Percentiles rank a stretch among this genome's conserved stretches.
phyloP scores from a whole-genome alignment of 768 basidiomycete species.

The Tulasnella sp. region DNA sequence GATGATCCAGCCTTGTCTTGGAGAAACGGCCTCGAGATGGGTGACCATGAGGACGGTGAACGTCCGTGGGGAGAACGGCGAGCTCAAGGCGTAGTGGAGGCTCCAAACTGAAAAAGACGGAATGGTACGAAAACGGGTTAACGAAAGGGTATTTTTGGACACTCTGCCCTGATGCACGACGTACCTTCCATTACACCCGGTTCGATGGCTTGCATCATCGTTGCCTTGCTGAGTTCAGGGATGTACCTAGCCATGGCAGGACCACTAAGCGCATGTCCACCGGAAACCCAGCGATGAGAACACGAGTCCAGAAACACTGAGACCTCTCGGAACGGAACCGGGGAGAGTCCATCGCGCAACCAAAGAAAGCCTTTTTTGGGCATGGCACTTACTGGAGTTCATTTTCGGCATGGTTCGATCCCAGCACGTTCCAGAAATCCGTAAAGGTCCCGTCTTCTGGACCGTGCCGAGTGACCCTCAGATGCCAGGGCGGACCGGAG shows the following conservation, averaged over 20 bases:
- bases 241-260: slow-evolving; percentile 15
- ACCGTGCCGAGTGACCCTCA: slow-evolving; percentile 17
- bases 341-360: background rate
- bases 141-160: background rate
- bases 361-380: background rate
- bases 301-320: background rate
- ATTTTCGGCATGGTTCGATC: slow-evolving; percentile 9
- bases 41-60: slow-evolving; percentile 18
- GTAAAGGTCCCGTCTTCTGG: slow-evolving; percentile 9
- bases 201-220: slow-evolving; percentile 11
- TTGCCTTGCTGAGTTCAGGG: slow-evolving; percentile 6
- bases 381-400: background rate
- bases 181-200: slow-evolving; percentile 20
- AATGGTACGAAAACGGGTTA: background rate
- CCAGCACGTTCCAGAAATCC: slow-evolving; percentile 15
- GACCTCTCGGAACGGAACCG: background rate
- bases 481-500: slow-evolving; percentile 10
- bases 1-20: slow-evolving; percentile 21
- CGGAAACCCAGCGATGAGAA: background rate
- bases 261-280: background rate
- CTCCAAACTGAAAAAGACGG: slow-evolving; percentile 7
- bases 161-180: too few species aligned
- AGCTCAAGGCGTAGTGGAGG: slow-evolving; percentile 14
- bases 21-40: slow-evolving; percentile 19
- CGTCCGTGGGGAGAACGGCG: slow-evolving; percentile 20